Base-by-base conservation (phyloP, 2,329 filamentous ascomycete genomes). In the Aspergillus japonicus region DNA sequence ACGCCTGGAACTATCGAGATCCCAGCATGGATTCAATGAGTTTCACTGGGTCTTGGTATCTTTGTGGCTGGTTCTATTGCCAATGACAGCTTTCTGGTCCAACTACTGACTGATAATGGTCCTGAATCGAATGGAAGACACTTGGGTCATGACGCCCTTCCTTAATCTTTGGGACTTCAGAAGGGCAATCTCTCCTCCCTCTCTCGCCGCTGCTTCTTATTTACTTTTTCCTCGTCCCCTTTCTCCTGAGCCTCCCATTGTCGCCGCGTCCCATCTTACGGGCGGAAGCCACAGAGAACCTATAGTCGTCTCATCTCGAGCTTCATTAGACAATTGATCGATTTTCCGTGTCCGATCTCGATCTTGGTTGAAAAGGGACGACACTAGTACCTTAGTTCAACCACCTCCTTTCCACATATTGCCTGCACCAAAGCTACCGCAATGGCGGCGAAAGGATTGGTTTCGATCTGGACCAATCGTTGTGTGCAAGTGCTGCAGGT, bases 41-140 rank as follows among this genome's bases (percentile, higher is more conserved):
- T 60, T 55, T 58, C 48, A 63, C 60, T 63, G 60, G 63, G 31
- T 59, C 39, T 39, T 51, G 53, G 19, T 29, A 57, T 56, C 49
- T 33, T 16, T 51, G 64, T 62, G 64, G 66, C 59, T 67, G 64
- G 66, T 42, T 63, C 57, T 61, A 60, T 62, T 68, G 44, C 54
- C 49, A 66, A 67, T 60, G 31, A 48, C 57, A 42, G 56, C 44
- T 35, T 50, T 48, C 50, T 58, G 44, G 47, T 56, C 57, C 58
- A 65, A 62, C 54, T 57, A 61, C 49, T 53, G 50, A 50, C 47
- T 50, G 47, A 58, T 54, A 57, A 48, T 57, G 51, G 53, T 51
- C 53, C 7, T 35, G 31, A 29, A 29, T 29, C 8, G 26, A 29
- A 50, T 29, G 53, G 31, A 57, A 54, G 56, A 50, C 54, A 47